Conservation (phyloP, 768 basidiomycete genomes). For the Xerocomellus intermedius region DNA sequence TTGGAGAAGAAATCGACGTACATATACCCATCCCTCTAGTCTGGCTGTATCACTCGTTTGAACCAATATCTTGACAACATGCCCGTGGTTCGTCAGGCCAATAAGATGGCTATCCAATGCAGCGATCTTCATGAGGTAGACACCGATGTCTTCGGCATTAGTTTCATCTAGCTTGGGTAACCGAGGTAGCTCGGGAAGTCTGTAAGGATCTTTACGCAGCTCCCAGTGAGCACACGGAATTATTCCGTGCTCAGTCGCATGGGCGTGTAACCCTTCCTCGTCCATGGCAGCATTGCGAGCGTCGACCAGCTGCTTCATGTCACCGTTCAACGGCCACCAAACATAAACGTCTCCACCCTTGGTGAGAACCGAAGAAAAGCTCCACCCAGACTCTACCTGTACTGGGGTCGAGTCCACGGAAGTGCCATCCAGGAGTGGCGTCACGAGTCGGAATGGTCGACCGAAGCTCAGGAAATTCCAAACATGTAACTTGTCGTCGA, state of each 20-base stretch:
- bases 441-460: constrained; percentile 61
- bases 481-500: constrained; percentile 58
- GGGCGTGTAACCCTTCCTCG: constrained; percentile 31
- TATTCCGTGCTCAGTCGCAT: constrained; percentile 34
- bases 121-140: constrained; percentile 75
- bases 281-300: constrained; percentile 48
- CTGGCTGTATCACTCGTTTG: constrained; percentile 38
- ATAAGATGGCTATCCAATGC: constrained; percentile 70
- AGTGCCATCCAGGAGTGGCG: constrained; percentile 38
- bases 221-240: constrained; percentile 67
- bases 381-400: constrained; percentile 82
- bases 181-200: constrained; percentile 57
- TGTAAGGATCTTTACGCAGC: constrained; percentile 50
- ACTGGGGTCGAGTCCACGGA: constrained; percentile 47
- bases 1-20: constrained; percentile 35
- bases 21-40: constrained; percentile 67
- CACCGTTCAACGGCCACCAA: constrained; percentile 65
- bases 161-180: constrained; percentile 49
- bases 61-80: constrained; percentile 66
- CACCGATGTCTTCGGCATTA: constrained; percentile 28
- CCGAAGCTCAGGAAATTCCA: constrained; percentile 83
- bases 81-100: constrained; percentile 77
- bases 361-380: constrained; percentile 71
- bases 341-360: constrained; percentile 68
- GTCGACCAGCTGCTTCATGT: constrained; percentile 38